These are phyloP conservation scores for Verticillium zaregamsianum DNA, from an alignment of 2,329 filamentous ascomycete genomes.

Conservation along the genomic window DNA sequence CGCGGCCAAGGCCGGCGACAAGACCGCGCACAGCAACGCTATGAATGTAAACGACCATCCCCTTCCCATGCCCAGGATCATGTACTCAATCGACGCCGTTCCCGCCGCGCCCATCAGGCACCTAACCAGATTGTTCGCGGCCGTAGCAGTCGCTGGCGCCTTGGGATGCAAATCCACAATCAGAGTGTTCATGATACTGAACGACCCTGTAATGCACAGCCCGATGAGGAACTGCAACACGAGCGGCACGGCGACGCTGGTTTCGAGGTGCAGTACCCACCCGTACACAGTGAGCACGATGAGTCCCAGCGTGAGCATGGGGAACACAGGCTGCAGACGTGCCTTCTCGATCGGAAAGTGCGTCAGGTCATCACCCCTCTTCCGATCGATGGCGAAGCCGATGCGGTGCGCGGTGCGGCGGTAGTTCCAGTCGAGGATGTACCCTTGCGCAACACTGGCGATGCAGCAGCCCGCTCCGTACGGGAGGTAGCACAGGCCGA, in stretches of 20 bases:
- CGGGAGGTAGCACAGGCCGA: conserved; percentile 52
- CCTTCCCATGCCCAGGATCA: conserved; percentile 52
- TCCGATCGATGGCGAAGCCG: conserved; percentile 57
- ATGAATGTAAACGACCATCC: conserved; percentile 62
- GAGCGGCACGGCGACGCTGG: conserved; percentile 49
- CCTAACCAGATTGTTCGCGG: conserved; percentile 60
- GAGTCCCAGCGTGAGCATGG: conserved; percentile 50
- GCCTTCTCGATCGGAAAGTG: conserved; percentile 53
- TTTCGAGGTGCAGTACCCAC: conserved; percentile 50
- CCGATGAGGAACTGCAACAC: conserved; percentile 55
- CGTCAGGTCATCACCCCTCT: conserved; percentile 47
- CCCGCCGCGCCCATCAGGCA: conserved; percentile 57
- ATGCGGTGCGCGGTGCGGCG: conserved; percentile 58
- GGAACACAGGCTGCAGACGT: conserved; percentile 49
- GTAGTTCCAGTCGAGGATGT: conserved; percentile 64
- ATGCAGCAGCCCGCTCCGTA: conserved; percentile 47
- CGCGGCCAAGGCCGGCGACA: conserved; percentile 44
- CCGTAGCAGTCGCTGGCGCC: conserved; percentile 57
- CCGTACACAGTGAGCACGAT: conserved; percentile 51
- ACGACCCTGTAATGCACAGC: conserved; percentile 55
- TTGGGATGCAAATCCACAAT: conserved; percentile 60
- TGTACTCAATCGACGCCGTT: conserved; percentile 54
- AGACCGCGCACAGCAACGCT: conserved; percentile 42
- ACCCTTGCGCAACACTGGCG: conserved; percentile 51
- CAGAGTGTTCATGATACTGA: conserved; percentile 59